These are phyloP conservation scores for Paramecium octaurelia DNA, from an alignment of 73 alveolate species.

Conservation along the genomic window DNA sequence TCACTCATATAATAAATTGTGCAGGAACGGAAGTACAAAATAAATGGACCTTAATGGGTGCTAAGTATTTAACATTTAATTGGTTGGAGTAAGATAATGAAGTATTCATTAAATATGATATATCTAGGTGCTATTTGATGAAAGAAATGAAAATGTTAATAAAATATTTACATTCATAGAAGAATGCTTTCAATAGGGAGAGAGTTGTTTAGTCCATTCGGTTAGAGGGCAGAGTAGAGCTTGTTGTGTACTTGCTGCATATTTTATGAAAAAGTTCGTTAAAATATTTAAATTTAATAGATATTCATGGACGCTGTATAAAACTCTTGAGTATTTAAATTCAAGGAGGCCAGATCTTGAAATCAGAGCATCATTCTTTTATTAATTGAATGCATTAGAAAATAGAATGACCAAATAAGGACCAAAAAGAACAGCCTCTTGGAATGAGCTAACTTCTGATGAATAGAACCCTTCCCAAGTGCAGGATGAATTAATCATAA, in stretches of 20 bases:
- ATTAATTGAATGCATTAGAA: conserved; percentile 81
- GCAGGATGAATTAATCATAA: conserved; percentile 79
- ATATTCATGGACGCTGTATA: conserved; percentile 81
- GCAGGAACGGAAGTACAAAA: conserved; percentile 91
- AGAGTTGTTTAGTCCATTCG: conserved; percentile 96
- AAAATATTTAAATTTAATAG: conserved; percentile 20
- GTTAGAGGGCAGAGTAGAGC: conserved; percentile 96
- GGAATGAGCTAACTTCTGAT: conserved; percentile 79
- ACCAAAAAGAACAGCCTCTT: conserved; percentile 70
- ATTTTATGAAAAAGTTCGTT: conserved; percentile 88
- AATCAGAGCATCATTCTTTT: conserved; percentile 74
- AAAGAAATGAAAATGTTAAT: conserved; percentile 87
- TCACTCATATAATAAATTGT: conserved; percentile 95
- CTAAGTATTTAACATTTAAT: conserved; percentile 84
- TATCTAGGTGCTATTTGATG: conserved; percentile 79
- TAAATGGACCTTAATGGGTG: conserved; percentile 94
- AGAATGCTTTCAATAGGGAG: conserved; percentile 92
- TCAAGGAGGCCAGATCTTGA: conserved; percentile 92
- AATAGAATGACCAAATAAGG: conserved; percentile 68
- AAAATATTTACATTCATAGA: conserved; percentile 93
- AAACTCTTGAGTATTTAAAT: conserved; percentile 85
- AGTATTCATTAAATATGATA: conserved; percentile 32
- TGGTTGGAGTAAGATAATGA: conserved; percentile 94
- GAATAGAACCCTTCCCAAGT: conserved; percentile 62
- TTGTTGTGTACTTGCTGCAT: conserved; percentile 90